These are phyloP conservation scores for Delitschia confertaspora DNA, from an alignment of 495 filamentous ascomycete genomes.

Conservation along the genomic window DNA sequence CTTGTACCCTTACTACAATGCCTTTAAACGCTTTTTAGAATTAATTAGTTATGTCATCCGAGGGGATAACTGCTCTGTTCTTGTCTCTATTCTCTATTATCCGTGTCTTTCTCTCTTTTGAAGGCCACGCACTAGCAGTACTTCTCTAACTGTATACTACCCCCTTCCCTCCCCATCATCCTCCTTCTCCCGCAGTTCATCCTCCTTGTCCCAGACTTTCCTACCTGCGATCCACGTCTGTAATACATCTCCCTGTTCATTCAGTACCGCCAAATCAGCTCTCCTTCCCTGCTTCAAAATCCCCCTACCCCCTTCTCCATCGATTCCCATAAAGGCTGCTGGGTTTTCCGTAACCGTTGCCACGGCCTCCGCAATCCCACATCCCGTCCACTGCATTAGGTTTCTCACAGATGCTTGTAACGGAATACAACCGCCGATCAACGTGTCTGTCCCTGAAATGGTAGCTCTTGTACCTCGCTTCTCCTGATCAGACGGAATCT, in stretches of 20 bases:
- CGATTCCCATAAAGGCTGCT: conserved; percentile 38
- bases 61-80: too few species aligned
- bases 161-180: neutral
- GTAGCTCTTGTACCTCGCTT: conserved; percentile 38
- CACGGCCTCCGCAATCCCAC: conserved; percentile 39
- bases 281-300: conserved; percentile 37
- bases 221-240: conserved; percentile 43
- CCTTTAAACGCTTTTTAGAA: too few species aligned
- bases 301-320: conserved; percentile 31
- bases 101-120: too few species aligned
- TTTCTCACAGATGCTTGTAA: conserved; percentile 41
- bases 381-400: conserved; percentile 39
- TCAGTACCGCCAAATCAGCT: conserved; percentile 42
- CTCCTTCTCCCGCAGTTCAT: conserved; percentile 3
- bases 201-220: conserved; percentile 36
- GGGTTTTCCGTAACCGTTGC: conserved; percentile 43
- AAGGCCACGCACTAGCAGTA: too few species aligned
- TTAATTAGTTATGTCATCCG: too few species aligned
- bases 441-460: conserved; percentile 33
- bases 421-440: conserved; percentile 39
- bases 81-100: too few species aligned
- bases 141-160: too few species aligned
- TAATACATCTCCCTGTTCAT: conserved; percentile 37
- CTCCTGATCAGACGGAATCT: conserved; percentile 37
- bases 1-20: too few species aligned